Base-by-base conservation (phyloP, 768 basidiomycete genomes). In the Rhodotorula diobovata region DNA sequence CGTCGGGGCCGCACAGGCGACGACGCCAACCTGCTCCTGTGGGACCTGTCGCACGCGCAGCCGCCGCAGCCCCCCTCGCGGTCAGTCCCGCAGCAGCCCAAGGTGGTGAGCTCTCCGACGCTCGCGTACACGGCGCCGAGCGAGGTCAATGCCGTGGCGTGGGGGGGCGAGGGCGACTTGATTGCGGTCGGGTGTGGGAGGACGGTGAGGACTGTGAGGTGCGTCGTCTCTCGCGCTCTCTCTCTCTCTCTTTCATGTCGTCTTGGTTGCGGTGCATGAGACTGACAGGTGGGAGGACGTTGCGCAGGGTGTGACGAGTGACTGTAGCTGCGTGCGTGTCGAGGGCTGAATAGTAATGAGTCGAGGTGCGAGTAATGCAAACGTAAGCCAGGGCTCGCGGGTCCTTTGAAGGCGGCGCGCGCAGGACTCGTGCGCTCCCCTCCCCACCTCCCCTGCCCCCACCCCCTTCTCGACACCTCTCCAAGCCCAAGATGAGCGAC, bases 1-100 rank as follows among this genome's bases (percentile, higher is more conserved):
- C 28, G n/a, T 28, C 14, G 10, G 6, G 50, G 7, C 30, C 11
- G 23, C 53, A 25, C 78, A 96, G 93, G 87, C 66, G 94, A 98
- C 79, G 94, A 98, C 81, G 90, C 89, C 73, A 93, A 95, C 81
- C 83, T 96, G n/a, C 83, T 96, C 18, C 80, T 98, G 23, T 98
- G 94, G 91, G 94, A 98, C 79, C 85, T 96, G 55, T 83, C 87
- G 5, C 63, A 68, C 82, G 83, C 63, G 83, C 87, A 77, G 85
- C 87, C 16, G 84, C 74, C 83, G 67, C 50, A 79, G 82, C 48
- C 85, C 9, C 50, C 72, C 0, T 62, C 71, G 21, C 66, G 71
- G 37, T 62, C 63, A 23, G 71, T 48, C 0, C 63, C 91, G 89
- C 82, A 71, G 34, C 61, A 90, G 88, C 81, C 86, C 84, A 66